Evolutionary conservation across 306 rosid genomes (phyloP).

Genomic region (Acacia melanoxylon): DNA sequence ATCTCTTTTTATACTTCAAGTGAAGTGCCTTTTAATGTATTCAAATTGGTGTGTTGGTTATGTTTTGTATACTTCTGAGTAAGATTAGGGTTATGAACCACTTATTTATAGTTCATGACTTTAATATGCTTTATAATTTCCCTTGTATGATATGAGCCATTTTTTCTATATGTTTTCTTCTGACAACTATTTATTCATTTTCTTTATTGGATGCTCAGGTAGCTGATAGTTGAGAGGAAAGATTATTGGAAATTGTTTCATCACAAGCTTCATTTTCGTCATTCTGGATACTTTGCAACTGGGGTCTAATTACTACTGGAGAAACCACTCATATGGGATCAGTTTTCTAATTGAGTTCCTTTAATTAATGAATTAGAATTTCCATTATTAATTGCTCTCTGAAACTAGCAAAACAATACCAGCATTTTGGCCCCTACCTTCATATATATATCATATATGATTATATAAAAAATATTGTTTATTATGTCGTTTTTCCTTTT

Average conservation of each 20-base stretch:
- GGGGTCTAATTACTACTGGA: neutral
- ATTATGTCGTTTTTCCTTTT: neutral
- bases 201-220: neutral
- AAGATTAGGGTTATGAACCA: neutral
- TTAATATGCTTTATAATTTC: neutral
- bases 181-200: neutral
- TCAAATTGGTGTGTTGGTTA: neutral
- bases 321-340: conserved; percentile 6
- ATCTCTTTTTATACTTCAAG: neutral
- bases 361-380: neutral
- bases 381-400: neutral
- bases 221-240: conserved; percentile 31
- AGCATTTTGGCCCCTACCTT: conserved; percentile 5
- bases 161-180: neutral
- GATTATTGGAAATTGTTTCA: conserved; percentile 26
- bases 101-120: neutral
- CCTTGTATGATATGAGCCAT: neutral
- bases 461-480: neutral
- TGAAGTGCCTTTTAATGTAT: neutral
- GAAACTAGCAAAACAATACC: conserved; percentile 15
- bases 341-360: conserved; percentile 16
- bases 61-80: neutral
- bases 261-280: neutral
- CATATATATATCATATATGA: neutral
- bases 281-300: conserved; percentile 1